Evolutionary conservation across 1,139 yeast species (phyloP).

Genomic region (Blastobotrys raffinosifermentans): DNA sequence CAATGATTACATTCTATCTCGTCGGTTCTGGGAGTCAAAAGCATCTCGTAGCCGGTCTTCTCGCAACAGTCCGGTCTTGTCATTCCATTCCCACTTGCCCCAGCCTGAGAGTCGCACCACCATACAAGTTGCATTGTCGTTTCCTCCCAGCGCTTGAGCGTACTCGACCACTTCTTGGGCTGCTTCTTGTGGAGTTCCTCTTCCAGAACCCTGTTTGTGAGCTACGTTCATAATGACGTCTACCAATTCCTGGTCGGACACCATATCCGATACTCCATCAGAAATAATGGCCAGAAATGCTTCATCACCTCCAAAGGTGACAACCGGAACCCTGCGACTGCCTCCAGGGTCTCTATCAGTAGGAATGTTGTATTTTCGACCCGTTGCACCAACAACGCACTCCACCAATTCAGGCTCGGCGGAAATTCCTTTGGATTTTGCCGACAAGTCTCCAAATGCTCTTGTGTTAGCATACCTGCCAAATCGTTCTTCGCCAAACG

Average conservation of each 20-base stretch:
- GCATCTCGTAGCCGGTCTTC: conserved; percentile 63
- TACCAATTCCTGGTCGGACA: conserved; percentile 86
- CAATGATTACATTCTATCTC: conserved; percentile 7
- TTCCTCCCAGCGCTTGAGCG: conserved; percentile 84
- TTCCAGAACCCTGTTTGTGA: conserved; percentile 56
- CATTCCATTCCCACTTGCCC: conserved; percentile 77
- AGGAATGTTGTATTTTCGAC: conserved; percentile 16
- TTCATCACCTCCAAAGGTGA: conserved; percentile 56
- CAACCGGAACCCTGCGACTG: conserved; percentile 14
- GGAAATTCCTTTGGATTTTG: conserved; percentile 75
- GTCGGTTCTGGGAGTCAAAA: conserved; percentile 23
- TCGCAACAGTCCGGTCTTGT: conserved; percentile 75
- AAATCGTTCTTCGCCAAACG: conserved; percentile 89
- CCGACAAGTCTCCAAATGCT: conserved; percentile 82
- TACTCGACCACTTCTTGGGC: conserved; percentile 81
- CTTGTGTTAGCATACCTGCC: conserved; percentile 85
- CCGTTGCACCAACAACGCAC: conserved; percentile 50
- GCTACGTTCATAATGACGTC: conserved; percentile 75
- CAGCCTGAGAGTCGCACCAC: conserved; percentile 79
- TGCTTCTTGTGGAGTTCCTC: conserved; percentile 79
- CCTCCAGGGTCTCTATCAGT: neutral
- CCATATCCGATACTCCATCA: conserved; percentile 79
- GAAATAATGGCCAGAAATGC: conserved; percentile 69
- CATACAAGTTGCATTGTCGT: conserved; percentile 88
- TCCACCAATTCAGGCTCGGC: conserved; percentile 89